Evolutionary conservation across 1,284 basidiomycete species (phyloP), one percentile per base, ranked within the genome.

Genomic region (Singerocomus inundabilis): DNA sequence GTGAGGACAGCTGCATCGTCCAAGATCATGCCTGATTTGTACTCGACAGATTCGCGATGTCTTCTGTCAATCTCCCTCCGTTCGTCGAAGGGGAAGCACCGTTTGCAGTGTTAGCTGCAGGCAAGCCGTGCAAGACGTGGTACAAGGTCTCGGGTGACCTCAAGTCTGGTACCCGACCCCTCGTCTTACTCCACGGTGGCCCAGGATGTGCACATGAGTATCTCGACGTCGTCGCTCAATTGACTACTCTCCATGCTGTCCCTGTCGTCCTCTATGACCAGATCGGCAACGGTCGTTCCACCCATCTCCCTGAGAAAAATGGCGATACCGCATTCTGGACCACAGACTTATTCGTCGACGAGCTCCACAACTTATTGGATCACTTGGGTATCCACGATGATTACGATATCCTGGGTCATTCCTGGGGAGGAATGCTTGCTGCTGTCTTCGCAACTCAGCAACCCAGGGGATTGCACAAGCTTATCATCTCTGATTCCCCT

Each of bases 391-490:
- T 78, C 50, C 56, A 60, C 5, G 64, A 59, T 21, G 56, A 67
- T 28, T 79, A 70, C 46, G 62, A 70, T 43, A 31, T 80, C 3
- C 46, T 74, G 0, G 79, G 78, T 2, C 74, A 80, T 33, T 78
- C 76, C 9, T 79, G 78, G 78, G 77, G 77, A 16, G 76, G 75
- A 2, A 77, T 78, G 70, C 68, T 80, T 4, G 75, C 58, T 11
- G 57, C 71, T 2, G 58, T 60, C 7, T 71, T 73, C 44, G 75
- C 72, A 12, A 59, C 60, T 4, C 62, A 58, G 25, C 68, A 70
- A 15, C 77, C 76, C 1, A 55, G 51, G 9, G 78, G 77, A 2
- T 53, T 80, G 29, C 67, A 68, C 50, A 69, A 68, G 28, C 65
- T 79, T 21, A 55, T 80, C 18, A 50, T 80, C 18, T 55, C 69